phyloP scores from a whole-genome alignment of 1,284 basidiomycete species.

The Ceratobasidium theobromae region DNA sequence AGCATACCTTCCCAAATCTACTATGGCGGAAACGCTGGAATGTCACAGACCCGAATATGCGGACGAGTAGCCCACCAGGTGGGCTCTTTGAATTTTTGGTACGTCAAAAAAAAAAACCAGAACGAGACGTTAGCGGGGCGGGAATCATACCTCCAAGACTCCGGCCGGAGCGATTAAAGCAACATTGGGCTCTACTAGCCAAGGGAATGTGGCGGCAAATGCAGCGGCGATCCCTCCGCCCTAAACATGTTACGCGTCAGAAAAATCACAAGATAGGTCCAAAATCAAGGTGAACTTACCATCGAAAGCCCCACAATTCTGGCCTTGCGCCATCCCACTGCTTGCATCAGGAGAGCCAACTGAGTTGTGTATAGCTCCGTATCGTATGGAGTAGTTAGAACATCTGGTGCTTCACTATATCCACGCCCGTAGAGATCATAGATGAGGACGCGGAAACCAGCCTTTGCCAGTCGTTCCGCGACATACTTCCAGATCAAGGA shows the following conservation, averaged over 20 bases:
- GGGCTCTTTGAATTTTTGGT: neutral
- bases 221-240: conserved; percentile 70
- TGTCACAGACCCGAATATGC: neutral
- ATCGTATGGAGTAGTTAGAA: conserved; percentile 65
- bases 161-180: conserved; percentile 67
- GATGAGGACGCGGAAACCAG: conserved; percentile 68
- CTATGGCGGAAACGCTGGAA: conserved; percentile 30
- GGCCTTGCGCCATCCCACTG: conserved; percentile 66
- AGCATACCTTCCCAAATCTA: conserved; percentile 1
- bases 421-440: conserved; percentile 80
- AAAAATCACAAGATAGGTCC: neutral
- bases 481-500: conserved; percentile 73
- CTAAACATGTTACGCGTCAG: conserved; percentile 44
- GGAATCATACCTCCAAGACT: conserved; percentile 61
- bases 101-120: neutral
- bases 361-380: conserved; percentile 65
- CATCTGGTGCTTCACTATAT: conserved; percentile 59
- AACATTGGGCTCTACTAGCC: conserved; percentile 62
- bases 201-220: conserved; percentile 67
- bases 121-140: too few relatives aligned
- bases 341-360: conserved; percentile 74
- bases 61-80: neutral
- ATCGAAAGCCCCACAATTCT: conserved; percentile 70
- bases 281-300: conserved; percentile 44
- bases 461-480: conserved; percentile 58